Conservation (phyloP, 2,329 filamentous ascomycete species). For the Diplocarpon rosae region DNA sequence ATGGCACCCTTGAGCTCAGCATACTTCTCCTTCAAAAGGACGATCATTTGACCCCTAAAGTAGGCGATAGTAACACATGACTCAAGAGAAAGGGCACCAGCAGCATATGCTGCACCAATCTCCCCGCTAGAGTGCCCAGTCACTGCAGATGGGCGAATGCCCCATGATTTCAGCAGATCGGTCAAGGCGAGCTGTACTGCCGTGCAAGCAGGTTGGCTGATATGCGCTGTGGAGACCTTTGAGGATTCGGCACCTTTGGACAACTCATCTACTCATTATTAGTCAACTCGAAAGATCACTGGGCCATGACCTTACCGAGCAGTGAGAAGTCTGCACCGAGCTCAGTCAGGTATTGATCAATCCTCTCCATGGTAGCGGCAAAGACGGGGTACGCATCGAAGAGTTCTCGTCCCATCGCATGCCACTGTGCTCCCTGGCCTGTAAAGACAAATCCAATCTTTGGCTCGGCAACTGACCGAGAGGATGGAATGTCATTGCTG, state of each 20-base stretch:
- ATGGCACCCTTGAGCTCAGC: slow-evolving; percentile 34
- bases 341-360: slow-evolving; percentile 27
- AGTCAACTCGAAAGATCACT: background rate
- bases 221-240: slow-evolving; percentile 29
- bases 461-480: slow-evolving; percentile 10
- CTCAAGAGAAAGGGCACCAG: slow-evolving; percentile 27
- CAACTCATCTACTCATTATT: slow-evolving; percentile 26
- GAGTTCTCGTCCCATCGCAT: slow-evolving; percentile 23
- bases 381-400: slow-evolving; percentile 29
- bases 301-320: slow-evolving; percentile 8
- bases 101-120: slow-evolving; percentile 37
- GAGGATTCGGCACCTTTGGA: slow-evolving; percentile 27
- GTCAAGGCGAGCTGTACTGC: slow-evolving; percentile 38
- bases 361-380: slow-evolving; percentile 25
- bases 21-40: slow-evolving; percentile 13
- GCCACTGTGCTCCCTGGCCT: slow-evolving; percentile 24
- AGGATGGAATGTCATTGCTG: slow-evolving; percentile 23
- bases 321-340: slow-evolving; percentile 27
- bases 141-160: slow-evolving; percentile 31
- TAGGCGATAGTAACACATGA: slow-evolving; percentile 37
- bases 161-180: slow-evolving; percentile 34
- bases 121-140: slow-evolving; percentile 39
- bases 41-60: slow-evolving; percentile 27
- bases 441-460: slow-evolving; percentile 23
- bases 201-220: slow-evolving; percentile 36